Evolutionary conservation across 805 yeast species (phyloP).

Genomic region (Priceomyces haplophilus): DNA sequence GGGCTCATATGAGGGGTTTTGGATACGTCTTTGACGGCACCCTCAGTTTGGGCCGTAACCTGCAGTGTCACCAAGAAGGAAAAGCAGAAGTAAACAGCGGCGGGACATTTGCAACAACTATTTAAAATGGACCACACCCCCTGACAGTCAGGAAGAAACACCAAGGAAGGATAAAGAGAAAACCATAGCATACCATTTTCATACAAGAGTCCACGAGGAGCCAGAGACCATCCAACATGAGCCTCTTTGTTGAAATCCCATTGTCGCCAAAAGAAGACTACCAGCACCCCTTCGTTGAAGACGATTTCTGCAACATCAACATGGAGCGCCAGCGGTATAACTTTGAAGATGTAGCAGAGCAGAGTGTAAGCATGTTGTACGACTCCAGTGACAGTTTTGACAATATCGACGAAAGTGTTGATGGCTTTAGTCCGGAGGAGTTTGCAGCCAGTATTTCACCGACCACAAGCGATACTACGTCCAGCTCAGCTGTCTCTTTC

Average conservation of each 20-base stretch:
- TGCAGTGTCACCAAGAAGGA: not conserved
- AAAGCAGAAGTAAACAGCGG: not conserved
- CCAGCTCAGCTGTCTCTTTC: not conserved
- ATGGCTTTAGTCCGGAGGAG: not conserved
- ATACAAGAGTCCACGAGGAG: not conserved
- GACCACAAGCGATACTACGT: not conserved
- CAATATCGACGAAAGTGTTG: not conserved
- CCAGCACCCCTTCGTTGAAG: not conserved
- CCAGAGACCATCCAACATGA: constrained; percentile 1
- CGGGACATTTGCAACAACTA: constrained; percentile 3
- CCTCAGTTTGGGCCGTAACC: not conserved
- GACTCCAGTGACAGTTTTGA: not conserved
- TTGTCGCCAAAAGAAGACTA: constrained; percentile 1
- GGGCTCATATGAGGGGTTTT: not conserved
- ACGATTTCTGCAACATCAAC: not conserved
- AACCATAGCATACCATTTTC: not conserved
- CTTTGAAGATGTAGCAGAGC: not conserved
- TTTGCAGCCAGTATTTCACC: not conserved
- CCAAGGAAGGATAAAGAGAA: not conserved
- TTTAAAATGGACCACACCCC: constrained; percentile 1
- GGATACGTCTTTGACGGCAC: not conserved
- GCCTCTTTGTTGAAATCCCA: not conserved
- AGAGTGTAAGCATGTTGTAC: not conserved
- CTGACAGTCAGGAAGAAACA: not conserved
- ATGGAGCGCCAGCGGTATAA: not conserved